These are phyloP conservation scores for Mesotaenium endlicherianum DNA, from an alignment of 139 green algal species.

Conservation along the genomic window DNA sequence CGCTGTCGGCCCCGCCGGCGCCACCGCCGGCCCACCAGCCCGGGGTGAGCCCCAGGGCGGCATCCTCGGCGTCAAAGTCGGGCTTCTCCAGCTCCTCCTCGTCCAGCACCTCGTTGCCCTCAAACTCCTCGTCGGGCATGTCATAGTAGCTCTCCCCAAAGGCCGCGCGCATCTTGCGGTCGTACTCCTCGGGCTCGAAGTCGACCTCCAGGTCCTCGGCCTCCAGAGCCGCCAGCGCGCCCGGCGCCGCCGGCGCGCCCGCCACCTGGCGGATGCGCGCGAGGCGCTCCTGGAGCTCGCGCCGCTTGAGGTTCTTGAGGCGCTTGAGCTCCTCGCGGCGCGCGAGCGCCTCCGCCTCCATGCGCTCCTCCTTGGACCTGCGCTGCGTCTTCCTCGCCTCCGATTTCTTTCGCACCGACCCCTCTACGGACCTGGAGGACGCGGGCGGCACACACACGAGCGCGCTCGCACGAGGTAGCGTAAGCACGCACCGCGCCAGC, in stretches of 20 bases:
- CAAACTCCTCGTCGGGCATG: constrained; percentile 45
- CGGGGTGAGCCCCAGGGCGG: constrained; percentile 30
- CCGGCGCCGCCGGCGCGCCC: neutral
- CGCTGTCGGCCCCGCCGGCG: neutral
- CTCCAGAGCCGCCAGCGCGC: constrained; percentile 52
- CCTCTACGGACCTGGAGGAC: constrained; percentile 24
- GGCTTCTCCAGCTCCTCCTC: constrained; percentile 13
- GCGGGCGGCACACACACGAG: no score
- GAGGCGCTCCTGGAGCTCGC: constrained; percentile 70
- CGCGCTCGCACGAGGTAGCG: no score
- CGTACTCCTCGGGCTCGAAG: constrained; percentile 89
- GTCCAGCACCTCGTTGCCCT: constrained; percentile 18
- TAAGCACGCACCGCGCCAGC: no score
- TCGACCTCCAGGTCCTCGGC: constrained; percentile 77
- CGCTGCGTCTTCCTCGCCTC: constrained; percentile 41
- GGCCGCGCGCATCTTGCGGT: constrained; percentile 78
- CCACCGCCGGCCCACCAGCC: constrained; percentile 30
- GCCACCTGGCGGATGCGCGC: constrained; percentile 24
- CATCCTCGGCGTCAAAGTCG: constrained; percentile 50
- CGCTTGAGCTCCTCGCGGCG: constrained; percentile 71
- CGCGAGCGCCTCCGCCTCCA: constrained; percentile 55
- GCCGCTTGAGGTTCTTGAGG: constrained; percentile 89
- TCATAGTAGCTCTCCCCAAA: constrained; percentile 92
- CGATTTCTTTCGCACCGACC: constrained; percentile 37
- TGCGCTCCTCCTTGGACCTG: constrained; percentile 46